These are phyloP conservation scores for Dactylellina parvicollis DNA, from an alignment of 2,329 filamentous ascomycete species.

Conservation along the genomic window DNA sequence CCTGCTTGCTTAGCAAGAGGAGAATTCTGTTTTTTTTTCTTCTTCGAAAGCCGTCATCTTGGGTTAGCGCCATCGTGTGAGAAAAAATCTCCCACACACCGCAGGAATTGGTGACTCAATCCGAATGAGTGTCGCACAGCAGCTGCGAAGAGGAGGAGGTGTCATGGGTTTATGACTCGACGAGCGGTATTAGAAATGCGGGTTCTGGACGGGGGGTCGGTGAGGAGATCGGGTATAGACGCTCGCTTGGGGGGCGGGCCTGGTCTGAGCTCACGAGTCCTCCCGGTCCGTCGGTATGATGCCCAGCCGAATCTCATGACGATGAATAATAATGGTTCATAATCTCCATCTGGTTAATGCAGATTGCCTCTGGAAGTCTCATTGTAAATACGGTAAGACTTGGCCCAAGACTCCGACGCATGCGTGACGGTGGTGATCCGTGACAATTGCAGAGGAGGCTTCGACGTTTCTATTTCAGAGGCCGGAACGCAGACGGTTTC, in stretches of 20 bases:
- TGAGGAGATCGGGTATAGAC: slow-evolving; percentile 46
- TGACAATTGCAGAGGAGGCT: no score
- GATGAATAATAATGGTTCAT: slow-evolving; percentile 50
- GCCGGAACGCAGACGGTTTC: no score
- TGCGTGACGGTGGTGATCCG: no score
- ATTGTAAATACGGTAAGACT: no score
- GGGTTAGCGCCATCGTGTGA: slow-evolving; percentile 20
- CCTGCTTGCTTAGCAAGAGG: slow-evolving; percentile 41
- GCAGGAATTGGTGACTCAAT: slow-evolving; percentile 34
- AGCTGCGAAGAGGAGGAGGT: slow-evolving; percentile 20
- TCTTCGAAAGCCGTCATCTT: slow-evolving; percentile 14
- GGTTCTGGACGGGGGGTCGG: slow-evolving; percentile 24
- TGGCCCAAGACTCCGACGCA: no score
- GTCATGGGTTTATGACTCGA: slow-evolving; percentile 44
- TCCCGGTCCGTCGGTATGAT: slow-evolving; percentile 47
- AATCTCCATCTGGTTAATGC: neutral
- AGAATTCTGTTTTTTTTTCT: slow-evolving; percentile 30
- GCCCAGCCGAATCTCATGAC: slow-evolving; percentile 17
- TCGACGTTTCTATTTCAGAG: no score
- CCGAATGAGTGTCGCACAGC: slow-evolving; percentile 48
- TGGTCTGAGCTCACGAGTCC: slow-evolving; percentile 19
- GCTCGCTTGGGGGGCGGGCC: slow-evolving; percentile 32
- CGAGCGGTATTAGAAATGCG: slow-evolving; percentile 25
- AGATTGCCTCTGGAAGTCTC: neutral
- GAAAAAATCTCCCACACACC: slow-evolving; percentile 24